Base-by-base conservation (phyloP, 768 basidiomycete species). In the Lactarius sanguifluus region DNA sequence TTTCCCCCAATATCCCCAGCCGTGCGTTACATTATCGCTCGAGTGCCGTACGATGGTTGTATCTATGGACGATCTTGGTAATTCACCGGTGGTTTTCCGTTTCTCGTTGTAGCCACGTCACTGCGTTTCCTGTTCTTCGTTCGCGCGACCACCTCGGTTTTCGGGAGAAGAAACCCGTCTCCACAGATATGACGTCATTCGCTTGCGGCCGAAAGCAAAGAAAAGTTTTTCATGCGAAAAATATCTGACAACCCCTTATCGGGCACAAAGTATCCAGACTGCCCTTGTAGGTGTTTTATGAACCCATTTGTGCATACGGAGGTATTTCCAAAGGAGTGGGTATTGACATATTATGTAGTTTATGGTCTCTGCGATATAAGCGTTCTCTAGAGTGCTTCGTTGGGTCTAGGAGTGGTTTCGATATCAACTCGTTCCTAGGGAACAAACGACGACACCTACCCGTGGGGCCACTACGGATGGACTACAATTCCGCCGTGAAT, bases 31-130 rank as follows among this genome's bases (percentile, higher is more conserved):
- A 50, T 50, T 30, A 55, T 56, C 32, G 32, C 55, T 25, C 13
- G 12, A 52, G 50, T 52, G 47, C 23, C 50, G 5, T 28, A 52
- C 12, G 5, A 8, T 23, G 43, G 20, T 9, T 16, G 25, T 13
- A 25, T 25, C 5, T 16, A 15, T 18, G 40, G 5, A 41, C 25
- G 9, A n/a, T 45, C 50, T 52, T 52, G 25, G 50, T 52, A 25
- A 52, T 28, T 52, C 50, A 15, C 15, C n/a, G 47, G 47, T 12
- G 12, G 23, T 50, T 50, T 12, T n/a, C n/a, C 47, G 23, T 25
- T 23, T 23, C 47, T 50, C 50, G 25, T 16, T 23, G 12, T 23
- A 10, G 65, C 61, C 65, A 62, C 57, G 61, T 66, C 65, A 66
- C 60, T 16, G 16, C 30, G 10, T 20, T 43, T 36, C 23, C n/a